A percentile compares a stretch with the other conserved stretches of the same genome.
These are phyloP conservation scores for Coccomyxa sp. DNA, from an alignment of 139 green algal genomes.

Conservation along the genomic window DNA sequence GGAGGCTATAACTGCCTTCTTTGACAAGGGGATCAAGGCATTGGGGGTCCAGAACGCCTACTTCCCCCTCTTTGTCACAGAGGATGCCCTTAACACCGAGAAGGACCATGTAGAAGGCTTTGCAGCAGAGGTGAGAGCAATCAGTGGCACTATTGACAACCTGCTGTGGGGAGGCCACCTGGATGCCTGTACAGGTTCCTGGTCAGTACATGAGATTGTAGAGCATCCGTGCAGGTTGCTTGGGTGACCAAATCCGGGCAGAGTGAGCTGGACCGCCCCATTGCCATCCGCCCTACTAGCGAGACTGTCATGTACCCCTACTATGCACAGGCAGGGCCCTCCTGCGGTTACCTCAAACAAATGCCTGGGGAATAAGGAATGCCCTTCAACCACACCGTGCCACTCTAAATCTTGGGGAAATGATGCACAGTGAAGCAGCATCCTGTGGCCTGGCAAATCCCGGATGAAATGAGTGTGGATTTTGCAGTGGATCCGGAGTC, in stretches of 20 bases:
- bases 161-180: neutral
- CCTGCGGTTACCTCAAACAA: neutral
- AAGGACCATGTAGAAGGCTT: conserved; percentile 98
- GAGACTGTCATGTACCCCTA: conserved; percentile 99
- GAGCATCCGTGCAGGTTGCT: conserved; percentile 42
- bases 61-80: conserved; percentile 98
- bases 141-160: neutral
- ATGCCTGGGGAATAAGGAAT: neutral
- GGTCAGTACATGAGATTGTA: no score
- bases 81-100: conserved; percentile 92
- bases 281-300: conserved; percentile 94
- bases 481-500: conserved; percentile 88
- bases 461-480: neutral
- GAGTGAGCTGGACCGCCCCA: conserved; percentile 88
- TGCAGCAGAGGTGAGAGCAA: conserved; percentile 54
- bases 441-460: neutral
- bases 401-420: neutral
- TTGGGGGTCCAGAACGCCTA: conserved; percentile 94
- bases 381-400: neutral
- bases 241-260: conserved; percentile 93
- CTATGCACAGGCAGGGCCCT: conserved; percentile 53
- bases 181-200: no score
- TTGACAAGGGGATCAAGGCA: conserved; percentile 90
- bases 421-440: neutral
- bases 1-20: conserved; percentile 73